A percentile compares a stretch with the other conserved stretches of the same genome.
Evolutionary conservation across 805 yeast species (phyloP).

Genomic region (Wickerhamomyces silvicola): DNA sequence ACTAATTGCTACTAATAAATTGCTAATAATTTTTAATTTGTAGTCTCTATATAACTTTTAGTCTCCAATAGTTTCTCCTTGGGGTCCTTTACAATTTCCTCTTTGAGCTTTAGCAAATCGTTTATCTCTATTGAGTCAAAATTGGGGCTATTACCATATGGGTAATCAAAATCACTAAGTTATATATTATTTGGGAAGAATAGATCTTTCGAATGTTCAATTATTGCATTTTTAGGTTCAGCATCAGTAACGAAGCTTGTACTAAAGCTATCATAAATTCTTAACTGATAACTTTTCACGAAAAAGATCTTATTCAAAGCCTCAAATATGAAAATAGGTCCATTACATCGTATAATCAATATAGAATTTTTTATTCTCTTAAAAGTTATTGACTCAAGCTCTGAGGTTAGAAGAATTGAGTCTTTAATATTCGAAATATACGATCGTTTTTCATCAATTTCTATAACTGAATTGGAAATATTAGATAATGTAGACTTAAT

Average conservation of each 20-base stretch:
- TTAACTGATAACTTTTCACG: constrained; percentile 17
- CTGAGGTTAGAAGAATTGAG: constrained; percentile 6
- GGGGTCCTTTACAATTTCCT: background rate
- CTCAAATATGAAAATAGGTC: constrained; percentile 14
- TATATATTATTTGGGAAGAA: constrained; percentile 7
- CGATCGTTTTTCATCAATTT: constrained; percentile 1
- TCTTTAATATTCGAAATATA: constrained; percentile 6
- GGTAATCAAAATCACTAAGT: constrained; percentile 19
- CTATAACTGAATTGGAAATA: background rate
- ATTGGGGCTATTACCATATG: constrained; percentile 17
- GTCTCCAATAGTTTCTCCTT: background rate
- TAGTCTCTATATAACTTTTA: too few species aligned
- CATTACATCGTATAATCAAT: constrained; percentile 7
- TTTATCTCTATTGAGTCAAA: background rate
- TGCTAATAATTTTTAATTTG: too few species aligned
- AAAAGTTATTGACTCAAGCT: constrained; percentile 9
- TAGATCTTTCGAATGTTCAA: constrained; percentile 14
- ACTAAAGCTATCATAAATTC: constrained; percentile 13
- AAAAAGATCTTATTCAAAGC: constrained; percentile 7
- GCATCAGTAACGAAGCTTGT: constrained; percentile 5
- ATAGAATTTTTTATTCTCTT: constrained; percentile 8
- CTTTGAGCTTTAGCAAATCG: too few species aligned
- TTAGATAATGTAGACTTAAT: background rate
- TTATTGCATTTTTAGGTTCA: constrained; percentile 11
- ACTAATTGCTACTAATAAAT: too few species aligned